Percentiles rank a stretch among this genome's conserved stretches.
These are phyloP conservation scores for Alliaria petiolata DNA, from an alignment of 345 rosid species.

Conservation along the genomic window DNA sequence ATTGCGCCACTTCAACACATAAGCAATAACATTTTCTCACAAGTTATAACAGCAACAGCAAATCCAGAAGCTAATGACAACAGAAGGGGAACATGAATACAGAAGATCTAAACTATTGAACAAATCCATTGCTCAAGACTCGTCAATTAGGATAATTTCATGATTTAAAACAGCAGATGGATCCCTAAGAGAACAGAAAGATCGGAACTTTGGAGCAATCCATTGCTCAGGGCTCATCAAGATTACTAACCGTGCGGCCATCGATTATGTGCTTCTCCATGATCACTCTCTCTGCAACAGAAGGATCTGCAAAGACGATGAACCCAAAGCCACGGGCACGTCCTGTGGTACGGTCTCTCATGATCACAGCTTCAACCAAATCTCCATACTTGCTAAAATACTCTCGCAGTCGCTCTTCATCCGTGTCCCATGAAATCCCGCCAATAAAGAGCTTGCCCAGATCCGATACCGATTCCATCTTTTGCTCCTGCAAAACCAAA, in stretches of 20 bases:
- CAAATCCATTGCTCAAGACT: neutral
- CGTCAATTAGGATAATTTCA: neutral
- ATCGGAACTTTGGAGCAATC: neutral
- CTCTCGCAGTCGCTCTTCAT: slow-evolving; percentile 82
- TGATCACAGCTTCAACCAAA: slow-evolving; percentile 92
- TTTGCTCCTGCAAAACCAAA: slow-evolving; percentile 44
- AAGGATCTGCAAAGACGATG: slow-evolving; percentile 84
- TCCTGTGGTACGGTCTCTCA: slow-evolving; percentile 93
- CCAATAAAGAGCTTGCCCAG: slow-evolving; percentile 98
- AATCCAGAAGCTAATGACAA: neutral
- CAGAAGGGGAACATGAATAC: neutral
- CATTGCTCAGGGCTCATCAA: neutral
- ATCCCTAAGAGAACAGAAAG: neutral
- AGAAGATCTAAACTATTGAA: neutral
- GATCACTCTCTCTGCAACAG: slow-evolving; percentile 88
- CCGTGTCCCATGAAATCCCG: slow-evolving; percentile 99
- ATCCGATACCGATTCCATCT: slow-evolving; percentile 83
- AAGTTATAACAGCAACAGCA: neutral
- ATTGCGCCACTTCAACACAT: neutral
- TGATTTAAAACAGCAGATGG: neutral
- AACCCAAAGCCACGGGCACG: slow-evolving; percentile 98
- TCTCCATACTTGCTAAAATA: slow-evolving; percentile 85
- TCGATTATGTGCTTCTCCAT: slow-evolving; percentile 90
- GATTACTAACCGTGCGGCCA: slow-evolving; percentile 77
- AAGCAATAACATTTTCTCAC: neutral